Evolutionary conservation across 139 green algal genomes (phyloP).

Genomic region (Chlorella sp.): DNA sequence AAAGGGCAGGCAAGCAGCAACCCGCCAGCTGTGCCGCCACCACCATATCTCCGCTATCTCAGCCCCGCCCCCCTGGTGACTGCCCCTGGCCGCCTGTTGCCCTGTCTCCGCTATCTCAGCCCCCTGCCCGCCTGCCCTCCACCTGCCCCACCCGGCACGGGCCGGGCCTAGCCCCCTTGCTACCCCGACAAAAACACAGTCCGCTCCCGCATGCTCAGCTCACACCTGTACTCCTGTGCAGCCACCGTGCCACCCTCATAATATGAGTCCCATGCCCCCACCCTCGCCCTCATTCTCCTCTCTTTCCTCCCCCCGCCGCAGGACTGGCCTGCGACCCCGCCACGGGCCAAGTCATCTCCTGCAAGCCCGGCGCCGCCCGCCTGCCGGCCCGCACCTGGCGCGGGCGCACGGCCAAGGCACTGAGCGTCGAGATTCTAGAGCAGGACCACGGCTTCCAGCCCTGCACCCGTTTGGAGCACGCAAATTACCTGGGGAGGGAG

Average conservation of each 20-base stretch:
- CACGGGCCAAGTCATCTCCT: constrained; percentile 70
- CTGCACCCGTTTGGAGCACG: constrained; percentile 64
- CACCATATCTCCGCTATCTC: too few relatives aligned
- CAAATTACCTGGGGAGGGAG: constrained; percentile 73
- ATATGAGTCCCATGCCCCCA: not conserved
- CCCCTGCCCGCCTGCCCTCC: too few relatives aligned
- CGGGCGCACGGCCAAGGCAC: constrained; percentile 67
- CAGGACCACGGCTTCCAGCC: constrained; percentile 23
- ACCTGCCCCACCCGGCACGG: too few relatives aligned
- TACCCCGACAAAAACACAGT: too few relatives aligned
- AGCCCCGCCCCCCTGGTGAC: too few relatives aligned
- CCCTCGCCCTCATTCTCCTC: not conserved
- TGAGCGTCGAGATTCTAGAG: constrained; percentile 67
- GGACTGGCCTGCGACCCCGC: constrained; percentile 67
- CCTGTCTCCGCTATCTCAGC: too few relatives aligned
- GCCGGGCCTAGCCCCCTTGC: too few relatives aligned
- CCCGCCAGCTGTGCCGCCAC: too few relatives aligned
- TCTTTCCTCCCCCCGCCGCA: not conserved
- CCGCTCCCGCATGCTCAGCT: too few relatives aligned
- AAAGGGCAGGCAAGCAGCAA: too few relatives aligned
- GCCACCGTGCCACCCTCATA: too few relatives aligned
- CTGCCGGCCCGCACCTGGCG: constrained; percentile 25
- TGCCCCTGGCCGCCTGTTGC: too few relatives aligned
- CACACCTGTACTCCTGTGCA: not conserved
- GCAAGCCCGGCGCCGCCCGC: constrained; percentile 49